Evolutionary conservation across 306 rosid species (phyloP).

Genomic region (Quercus aquifolioides): DNA sequence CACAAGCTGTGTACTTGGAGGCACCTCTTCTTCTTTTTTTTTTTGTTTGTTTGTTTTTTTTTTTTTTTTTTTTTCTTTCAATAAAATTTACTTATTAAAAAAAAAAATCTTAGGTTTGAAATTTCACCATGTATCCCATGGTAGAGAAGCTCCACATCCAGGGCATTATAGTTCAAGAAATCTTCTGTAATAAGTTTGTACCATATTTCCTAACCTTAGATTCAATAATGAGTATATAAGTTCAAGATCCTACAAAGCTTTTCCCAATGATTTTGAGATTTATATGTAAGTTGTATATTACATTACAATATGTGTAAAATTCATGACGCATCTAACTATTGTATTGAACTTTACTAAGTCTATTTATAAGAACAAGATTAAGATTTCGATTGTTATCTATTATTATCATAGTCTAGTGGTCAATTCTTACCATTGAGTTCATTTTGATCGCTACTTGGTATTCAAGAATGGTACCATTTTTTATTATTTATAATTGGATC

Average conservation of each 20-base stretch:
- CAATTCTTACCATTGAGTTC: not conserved
- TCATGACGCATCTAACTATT: not conserved
- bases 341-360: not conserved
- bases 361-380: not conserved
- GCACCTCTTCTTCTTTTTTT: too few species aligned
- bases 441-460: not conserved
- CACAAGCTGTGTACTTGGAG: too few species aligned
- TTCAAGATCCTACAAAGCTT: not conserved
- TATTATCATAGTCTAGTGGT: not conserved
- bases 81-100: too few species aligned
- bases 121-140: not conserved
- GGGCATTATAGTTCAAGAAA: not conserved
- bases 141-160: not conserved
- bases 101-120: too few species aligned
- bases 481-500: not conserved
- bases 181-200: not conserved
- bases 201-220: not conserved
- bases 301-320: not conserved
- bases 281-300: not conserved
- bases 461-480: not conserved
- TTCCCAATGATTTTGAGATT: not conserved
- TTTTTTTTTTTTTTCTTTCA: too few species aligned
- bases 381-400: not conserved
- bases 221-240: not conserved
- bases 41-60: too few species aligned